Base-by-base conservation (phyloP, 306 rosid species). In the Fragaria iinumae region DNA sequence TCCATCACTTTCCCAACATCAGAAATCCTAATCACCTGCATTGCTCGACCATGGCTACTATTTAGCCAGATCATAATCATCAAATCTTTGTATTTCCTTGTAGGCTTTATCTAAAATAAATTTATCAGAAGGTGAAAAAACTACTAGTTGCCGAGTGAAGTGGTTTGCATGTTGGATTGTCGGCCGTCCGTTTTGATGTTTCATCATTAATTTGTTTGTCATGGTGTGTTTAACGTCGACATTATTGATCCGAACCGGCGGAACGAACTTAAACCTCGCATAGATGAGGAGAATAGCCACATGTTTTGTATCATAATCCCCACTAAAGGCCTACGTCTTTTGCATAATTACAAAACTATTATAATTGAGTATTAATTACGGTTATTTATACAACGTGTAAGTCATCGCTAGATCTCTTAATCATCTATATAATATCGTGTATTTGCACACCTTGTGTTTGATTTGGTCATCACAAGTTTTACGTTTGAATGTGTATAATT, bases 161-260 rank as follows among this genome's bases (percentile, higher is more conserved):
- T 60, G 83, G 34, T 63, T 67, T 77, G 71, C 84, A 80, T 73
- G 69, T 80, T 81, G 72, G 62, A 73, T 17, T 78, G 85, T 80
- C 89, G 84, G 69, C 79, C 71, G 77, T 52, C 57, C 80, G 80
- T 78, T 41, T 80, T 27, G 1, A 59, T 73, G 66, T 77, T 70
- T 76, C 48, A 41, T 76, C 48, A 41, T 78, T 27, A 27, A 27
- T 27, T 39, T 76, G 20, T 69, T 73, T 81, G 90, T 87, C 90
- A 74, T 73, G 32, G 43, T 38, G 21, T 53, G 72, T 75, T 70
- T 36, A 21, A 4, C 60, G 34, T 32, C 34, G 85, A 88, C 92
- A 85, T 77, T 13, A 85, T 77, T 13, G 8, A 16, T 77, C 77
- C 56, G 36, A 68, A 27, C 72, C 49, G 27, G 59, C 65, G 34